Evolutionary conservation across 805 yeast genomes (phyloP), one percentile per base, ranked within the genome.

Genomic region (Ogataea glucozyma): DNA sequence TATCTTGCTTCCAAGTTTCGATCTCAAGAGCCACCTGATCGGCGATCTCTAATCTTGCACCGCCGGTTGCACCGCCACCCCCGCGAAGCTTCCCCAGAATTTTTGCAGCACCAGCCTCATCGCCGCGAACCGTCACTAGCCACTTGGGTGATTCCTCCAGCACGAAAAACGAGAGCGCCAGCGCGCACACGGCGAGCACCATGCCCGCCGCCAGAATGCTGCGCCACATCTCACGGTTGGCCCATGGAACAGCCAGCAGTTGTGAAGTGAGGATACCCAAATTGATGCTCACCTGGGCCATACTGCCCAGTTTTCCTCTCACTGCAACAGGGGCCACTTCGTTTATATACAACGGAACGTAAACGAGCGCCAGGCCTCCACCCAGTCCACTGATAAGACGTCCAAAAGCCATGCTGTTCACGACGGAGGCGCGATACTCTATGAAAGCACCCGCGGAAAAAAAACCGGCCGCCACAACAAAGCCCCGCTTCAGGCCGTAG

Each of bases 261-360:
- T 91, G 98, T 0, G 96, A 85, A 16, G 81, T 46, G 27, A 91
- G 67, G 35, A 93, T 93, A 0, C 99, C 99, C 16, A 83, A 51
- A 56, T 90, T 93, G 44, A 89, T 83, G 20, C 85, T 79, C 2
- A 88, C 84, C 66, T 93, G 99, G 49, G 85, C 86, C 86, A 88
- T 82, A 13, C 95, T 77, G 0, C 99, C 99, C 43, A 93, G 71
- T 12, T 82, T 65, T 1, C 98, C 98, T 37, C 84, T 77, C 47
- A 76, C 65, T 4, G 69, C 69, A 1, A 72, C 62, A 0, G 97
- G 97, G 6, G 93, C 71, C 9, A 89, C 74, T 64, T 89, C 96
- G 58, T 81, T 84, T 54, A 93, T 79, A 52, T 79, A 82, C 47
- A 93, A 63, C 0, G 98, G 95, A 0, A 89, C 84, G 13, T 86